Evolutionary conservation across 1,284 basidiomycete species (phyloP).

Genomic region (Cystobasidium slooffiae): DNA sequence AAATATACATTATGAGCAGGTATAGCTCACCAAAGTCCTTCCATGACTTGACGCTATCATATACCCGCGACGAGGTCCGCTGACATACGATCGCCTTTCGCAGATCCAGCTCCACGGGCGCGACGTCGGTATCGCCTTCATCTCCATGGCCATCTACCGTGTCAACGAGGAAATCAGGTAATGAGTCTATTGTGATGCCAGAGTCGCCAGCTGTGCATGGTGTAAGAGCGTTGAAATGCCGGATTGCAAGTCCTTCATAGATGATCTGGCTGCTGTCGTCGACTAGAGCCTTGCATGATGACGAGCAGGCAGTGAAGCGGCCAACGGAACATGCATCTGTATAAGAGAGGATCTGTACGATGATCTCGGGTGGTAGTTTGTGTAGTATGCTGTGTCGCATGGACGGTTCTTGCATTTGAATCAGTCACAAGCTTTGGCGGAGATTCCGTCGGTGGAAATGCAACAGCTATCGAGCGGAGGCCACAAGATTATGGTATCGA

Average conservation of each 20-base stretch:
- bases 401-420: conserved; percentile 1
- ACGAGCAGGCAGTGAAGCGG: background rate
- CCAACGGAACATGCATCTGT: conserved; percentile 20
- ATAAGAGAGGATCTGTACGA: conserved; percentile 24
- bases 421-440: background rate
- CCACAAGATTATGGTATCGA: no score
- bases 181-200: conserved; percentile 1
- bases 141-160: background rate
- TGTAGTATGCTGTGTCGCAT: conserved; percentile 5
- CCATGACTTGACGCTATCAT: conserved; percentile 25
- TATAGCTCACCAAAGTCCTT: conserved; percentile 30
- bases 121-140: background rate
- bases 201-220: conserved; percentile 32
- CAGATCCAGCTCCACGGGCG: conserved; percentile 2
- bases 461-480: background rate
- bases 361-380: conserved; percentile 21
- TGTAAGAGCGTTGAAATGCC: background rate
- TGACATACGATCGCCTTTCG: conserved; percentile 18
- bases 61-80: conserved; percentile 19
- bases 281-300: conserved; percentile 9
- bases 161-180: conserved; percentile 14
- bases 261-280: conserved; percentile 19
- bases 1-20: no score
- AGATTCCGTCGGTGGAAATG: conserved; percentile 1
- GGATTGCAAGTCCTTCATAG: conserved; percentile 29